These are phyloP conservation scores for Backusella liffmaniae DNA, from an alignment of 192 early-diverging fungal genomes.

Conservation along the genomic window DNA sequence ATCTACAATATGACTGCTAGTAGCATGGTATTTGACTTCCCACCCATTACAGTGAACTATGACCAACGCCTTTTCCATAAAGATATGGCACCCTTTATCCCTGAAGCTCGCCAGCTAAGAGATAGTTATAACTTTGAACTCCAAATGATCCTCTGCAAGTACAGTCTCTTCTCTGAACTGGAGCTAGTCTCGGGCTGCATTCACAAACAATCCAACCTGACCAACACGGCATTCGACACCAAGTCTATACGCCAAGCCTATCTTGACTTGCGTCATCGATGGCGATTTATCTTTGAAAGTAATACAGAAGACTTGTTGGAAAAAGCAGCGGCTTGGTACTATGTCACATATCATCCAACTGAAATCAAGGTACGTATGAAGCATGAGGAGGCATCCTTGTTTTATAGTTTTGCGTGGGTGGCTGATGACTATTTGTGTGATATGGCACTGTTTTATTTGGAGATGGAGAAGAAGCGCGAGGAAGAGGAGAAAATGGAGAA, in stretches of 20 bases:
- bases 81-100: slow-evolving; percentile 47
- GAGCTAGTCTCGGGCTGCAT: slow-evolving; percentile 41
- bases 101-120: slow-evolving; percentile 42
- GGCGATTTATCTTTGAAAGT: slow-evolving; percentile 42
- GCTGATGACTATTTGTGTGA: neutral
- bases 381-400: neutral
- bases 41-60: slow-evolving; percentile 17
- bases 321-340: slow-evolving; percentile 66
- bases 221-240: slow-evolving; percentile 39
- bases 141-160: slow-evolving; percentile 54
- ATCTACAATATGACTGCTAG: neutral
- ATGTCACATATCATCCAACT: slow-evolving; percentile 55
- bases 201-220: slow-evolving; percentile 6
- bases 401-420: slow-evolving; percentile 11
- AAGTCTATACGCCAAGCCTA: slow-evolving; percentile 42
- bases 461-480: neutral
- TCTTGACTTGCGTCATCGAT: slow-evolving; percentile 37
- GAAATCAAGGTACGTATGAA: slow-evolving; percentile 2
- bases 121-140: slow-evolving; percentile 47
- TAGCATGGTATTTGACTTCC: slow-evolving; percentile 34
- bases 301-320: slow-evolving; percentile 22
- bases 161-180: slow-evolving; percentile 41
- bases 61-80: slow-evolving; percentile 39
- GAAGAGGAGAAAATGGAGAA: neutral
- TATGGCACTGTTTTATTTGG: neutral